Evolutionary conservation across 768 basidiomycete genomes (phyloP).

Genomic region (Serendipita sp.): DNA sequence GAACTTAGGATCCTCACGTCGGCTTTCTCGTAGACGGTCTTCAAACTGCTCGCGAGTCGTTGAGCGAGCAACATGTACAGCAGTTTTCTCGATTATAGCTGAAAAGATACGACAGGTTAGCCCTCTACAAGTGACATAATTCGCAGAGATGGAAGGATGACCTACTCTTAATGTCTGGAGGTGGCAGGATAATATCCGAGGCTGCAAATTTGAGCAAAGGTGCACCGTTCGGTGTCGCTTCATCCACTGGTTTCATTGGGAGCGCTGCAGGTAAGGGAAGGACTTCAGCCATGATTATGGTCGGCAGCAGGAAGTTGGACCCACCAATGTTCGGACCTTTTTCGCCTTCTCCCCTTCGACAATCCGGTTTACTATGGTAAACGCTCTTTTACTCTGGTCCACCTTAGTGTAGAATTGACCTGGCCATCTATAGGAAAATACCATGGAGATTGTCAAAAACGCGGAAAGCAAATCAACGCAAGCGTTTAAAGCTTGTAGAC

Average conservation of each 20-base stretch:
- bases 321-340: slow-evolving; percentile 66
- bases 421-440: slow-evolving; percentile 49
- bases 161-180: slow-evolving; percentile 87
- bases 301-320: slow-evolving; percentile 7
- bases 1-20: slow-evolving; percentile 94
- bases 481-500: slow-evolving; percentile 84
- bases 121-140: slow-evolving; percentile 9
- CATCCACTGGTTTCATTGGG: neutral
- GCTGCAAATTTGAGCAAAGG: slow-evolving; percentile 35
- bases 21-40: slow-evolving; percentile 92
- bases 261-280: neutral
- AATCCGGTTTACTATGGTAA: slow-evolving; percentile 76
- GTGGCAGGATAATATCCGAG: slow-evolving; percentile 83
- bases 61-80: slow-evolving; percentile 80
- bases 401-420: neutral
- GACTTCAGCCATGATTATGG: neutral
- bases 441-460: slow-evolving; percentile 87
- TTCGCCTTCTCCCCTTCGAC: slow-evolving; percentile 29
- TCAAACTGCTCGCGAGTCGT: slow-evolving; percentile 86
- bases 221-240: slow-evolving; percentile 19
- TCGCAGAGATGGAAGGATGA: slow-evolving; percentile 8
- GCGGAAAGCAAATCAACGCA: slow-evolving; percentile 80
- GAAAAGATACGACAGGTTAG: slow-evolving; percentile 5
- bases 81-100: slow-evolving; percentile 95
- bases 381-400: slow-evolving; percentile 12